Evolutionary conservation across 768 basidiomycete genomes (phyloP).

Genomic region (Jaapia argillacea): DNA sequence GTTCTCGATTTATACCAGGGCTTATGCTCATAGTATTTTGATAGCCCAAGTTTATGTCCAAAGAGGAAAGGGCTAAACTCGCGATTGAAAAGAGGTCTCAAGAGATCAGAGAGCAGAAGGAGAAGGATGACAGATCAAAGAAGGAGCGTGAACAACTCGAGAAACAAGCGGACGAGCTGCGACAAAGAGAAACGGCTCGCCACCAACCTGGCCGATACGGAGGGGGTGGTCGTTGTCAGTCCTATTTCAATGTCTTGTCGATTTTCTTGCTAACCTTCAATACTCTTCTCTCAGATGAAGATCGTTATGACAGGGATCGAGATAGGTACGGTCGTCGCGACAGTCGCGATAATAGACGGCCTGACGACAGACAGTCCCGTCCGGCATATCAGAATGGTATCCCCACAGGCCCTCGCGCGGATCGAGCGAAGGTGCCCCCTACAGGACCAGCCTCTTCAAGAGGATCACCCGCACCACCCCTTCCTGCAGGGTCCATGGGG

Average conservation of each 20-base stretch:
- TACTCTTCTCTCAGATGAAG: constrained; percentile 22
- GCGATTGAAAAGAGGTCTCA: constrained; percentile 82
- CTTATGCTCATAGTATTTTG: constrained; percentile 5
- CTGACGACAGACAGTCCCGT: constrained; percentile 23
- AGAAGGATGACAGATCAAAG: constrained; percentile 49
- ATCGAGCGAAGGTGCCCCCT: constrained; percentile 39
- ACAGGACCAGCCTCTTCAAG: constrained; percentile 17
- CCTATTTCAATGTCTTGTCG: neutral
- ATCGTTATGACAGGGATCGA: constrained; percentile 15
- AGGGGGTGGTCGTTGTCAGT: constrained; percentile 25
- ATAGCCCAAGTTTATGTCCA: constrained; percentile 91
- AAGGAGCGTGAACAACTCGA: constrained; percentile 67
- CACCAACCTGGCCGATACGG: constrained; percentile 31
- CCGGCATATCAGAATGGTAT: constrained; percentile 47
- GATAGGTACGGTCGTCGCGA: constrained; percentile 32
- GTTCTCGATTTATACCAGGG: constrained; percentile 5
- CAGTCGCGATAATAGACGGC: constrained; percentile 30
- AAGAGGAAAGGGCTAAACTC: constrained; percentile 81
- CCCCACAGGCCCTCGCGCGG: constrained; percentile 80
- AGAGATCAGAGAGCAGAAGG: constrained; percentile 69
- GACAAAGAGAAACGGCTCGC: constrained; percentile 38
- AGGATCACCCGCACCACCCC: constrained; percentile 18
- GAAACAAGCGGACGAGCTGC: constrained; percentile 57
- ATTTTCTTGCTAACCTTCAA: constrained; percentile 3
- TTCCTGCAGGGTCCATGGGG: constrained; percentile 36